Evolutionary conservation across 108 stramenopile genomes (phyloP), one percentile per base, ranked within the genome.

Genomic region (Nitzschia inconspicua): DNA sequence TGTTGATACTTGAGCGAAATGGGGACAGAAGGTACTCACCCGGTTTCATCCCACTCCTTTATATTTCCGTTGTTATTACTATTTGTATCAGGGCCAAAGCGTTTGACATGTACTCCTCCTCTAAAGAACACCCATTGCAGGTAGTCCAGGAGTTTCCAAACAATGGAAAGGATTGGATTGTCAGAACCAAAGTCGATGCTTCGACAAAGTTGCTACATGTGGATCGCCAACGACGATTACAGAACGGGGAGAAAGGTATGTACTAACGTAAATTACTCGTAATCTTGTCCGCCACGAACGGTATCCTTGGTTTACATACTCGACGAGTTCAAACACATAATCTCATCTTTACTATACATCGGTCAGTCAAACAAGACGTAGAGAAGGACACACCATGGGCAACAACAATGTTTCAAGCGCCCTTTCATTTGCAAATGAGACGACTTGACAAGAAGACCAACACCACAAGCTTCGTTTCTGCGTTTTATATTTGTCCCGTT

Each of bases 51-150:
- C n/a, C n/a, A n/a, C n/a, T n/a, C n/a, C n/a, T n/a, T n/a, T n/a
- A n/a, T n/a, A n/a, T n/a, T n/a, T n/a, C n/a, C n/a, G n/a, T n/a
- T n/a, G n/a, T n/a, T n/a, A n/a, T n/a, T n/a, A n/a, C n/a, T n/a
- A n/a, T n/a, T n/a, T n/a, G n/a, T n/a, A n/a, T n/a, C n/a, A n/a
- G n/a, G n/a, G n/a, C n/a, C n/a, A n/a, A n/a, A n/a, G n/a, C n/a
- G n/a, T 84, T 88, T 58, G 86, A 88, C 63, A 63, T 79, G 60
- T 88, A 84, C 67, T 62, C 78, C 9, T 73, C 77, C 27, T 65
- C 63, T 40, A 31, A 49, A 47, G 37, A 66, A 42, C 26, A 57
- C 60, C 53, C 73, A 63, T 60, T 68, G 47, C 36, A 62, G 8
- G 43, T 77, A 5, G 32, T 50, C 13, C 70, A 80, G 39, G 52